phyloP scores from a whole-genome alignment of 148 eudicot genomes.

The Tetragonia tetragonoides region DNA sequence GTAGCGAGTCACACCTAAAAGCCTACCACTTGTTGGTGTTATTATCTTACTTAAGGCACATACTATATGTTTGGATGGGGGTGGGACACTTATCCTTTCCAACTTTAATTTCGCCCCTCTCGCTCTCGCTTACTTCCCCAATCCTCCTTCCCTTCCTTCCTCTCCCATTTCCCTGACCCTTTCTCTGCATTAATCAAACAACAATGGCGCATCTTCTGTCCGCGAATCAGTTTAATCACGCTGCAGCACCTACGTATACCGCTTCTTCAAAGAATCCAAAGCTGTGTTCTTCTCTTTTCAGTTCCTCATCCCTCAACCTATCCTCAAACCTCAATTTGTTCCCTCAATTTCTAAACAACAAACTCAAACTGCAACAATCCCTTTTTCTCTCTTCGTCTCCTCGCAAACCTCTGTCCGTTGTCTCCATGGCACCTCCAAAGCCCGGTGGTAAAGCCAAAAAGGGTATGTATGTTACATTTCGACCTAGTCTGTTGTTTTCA shows the following conservation, averaged over 20 bases:
- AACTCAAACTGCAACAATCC: constrained; percentile 18
- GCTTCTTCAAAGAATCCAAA: constrained; percentile 4
- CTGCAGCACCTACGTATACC: background rate
- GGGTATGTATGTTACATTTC: constrained; percentile 44
- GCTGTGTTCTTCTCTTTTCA: constrained; percentile 27
- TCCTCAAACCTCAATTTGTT: constrained; percentile 38
- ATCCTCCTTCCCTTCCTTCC: background rate
- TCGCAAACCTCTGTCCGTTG: constrained; percentile 47
- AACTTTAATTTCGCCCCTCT: background rate
- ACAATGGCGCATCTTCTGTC: constrained; percentile 33
- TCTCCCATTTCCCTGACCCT: background rate
- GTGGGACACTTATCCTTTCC: background rate
- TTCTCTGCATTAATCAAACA: background rate
- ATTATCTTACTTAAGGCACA: too few species aligned
- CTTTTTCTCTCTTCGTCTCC: constrained; percentile 20
- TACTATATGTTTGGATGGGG: background rate
- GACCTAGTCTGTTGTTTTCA: background rate
- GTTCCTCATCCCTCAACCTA: constrained; percentile 19
- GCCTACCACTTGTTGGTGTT: too few species aligned
- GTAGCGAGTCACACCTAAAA: too few species aligned
- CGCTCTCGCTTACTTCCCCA: too few species aligned
- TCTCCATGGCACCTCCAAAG: constrained; percentile 68
- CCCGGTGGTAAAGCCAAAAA: constrained; percentile 73
- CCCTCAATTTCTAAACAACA: constrained; percentile 30
- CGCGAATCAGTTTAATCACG: constrained; percentile 6